Conservation (phyloP, 768 basidiomycete genomes). For the Boletus tomentosulus region DNA sequence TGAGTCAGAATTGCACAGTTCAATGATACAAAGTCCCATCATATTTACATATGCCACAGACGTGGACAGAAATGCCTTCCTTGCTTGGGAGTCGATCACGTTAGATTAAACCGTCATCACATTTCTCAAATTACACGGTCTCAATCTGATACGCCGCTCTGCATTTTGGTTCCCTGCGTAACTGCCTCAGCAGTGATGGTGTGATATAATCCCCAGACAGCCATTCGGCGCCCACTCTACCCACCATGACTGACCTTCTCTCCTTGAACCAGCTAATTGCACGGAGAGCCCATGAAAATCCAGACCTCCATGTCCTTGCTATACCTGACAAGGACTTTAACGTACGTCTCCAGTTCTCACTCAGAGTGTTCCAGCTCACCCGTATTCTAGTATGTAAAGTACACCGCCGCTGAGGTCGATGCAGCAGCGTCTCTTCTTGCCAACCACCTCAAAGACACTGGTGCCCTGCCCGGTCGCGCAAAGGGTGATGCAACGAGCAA, state of each 20-base stretch:
- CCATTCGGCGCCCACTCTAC: not conserved
- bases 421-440: conserved; percentile 26
- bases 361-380: not conserved
- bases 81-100: not conserved
- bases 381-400: conserved; percentile 18
- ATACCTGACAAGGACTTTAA: conserved; percentile 25
- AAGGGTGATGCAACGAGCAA: conserved; percentile 23
- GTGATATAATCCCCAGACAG: not conserved
- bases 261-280: conserved; percentile 28
- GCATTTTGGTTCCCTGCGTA: not conserved
- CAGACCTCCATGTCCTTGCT: conserved; percentile 20
- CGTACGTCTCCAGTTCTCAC: conserved; percentile 1
- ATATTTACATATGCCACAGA: not conserved
- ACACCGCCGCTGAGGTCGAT: conserved; percentile 24
- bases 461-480: conserved; percentile 17
- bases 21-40: not conserved
- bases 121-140: not conserved
- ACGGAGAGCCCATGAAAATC: conserved; percentile 17
- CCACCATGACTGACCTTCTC: conserved; percentile 19
- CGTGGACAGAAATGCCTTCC: not conserved
- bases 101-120: not conserved
- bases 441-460: conserved; percentile 20
- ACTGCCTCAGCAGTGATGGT: not conserved
- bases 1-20: not conserved
- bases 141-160: not conserved